Evolutionary conservation across 139 green algal species (phyloP).

Genomic region (Chlorella sp.): DNA sequence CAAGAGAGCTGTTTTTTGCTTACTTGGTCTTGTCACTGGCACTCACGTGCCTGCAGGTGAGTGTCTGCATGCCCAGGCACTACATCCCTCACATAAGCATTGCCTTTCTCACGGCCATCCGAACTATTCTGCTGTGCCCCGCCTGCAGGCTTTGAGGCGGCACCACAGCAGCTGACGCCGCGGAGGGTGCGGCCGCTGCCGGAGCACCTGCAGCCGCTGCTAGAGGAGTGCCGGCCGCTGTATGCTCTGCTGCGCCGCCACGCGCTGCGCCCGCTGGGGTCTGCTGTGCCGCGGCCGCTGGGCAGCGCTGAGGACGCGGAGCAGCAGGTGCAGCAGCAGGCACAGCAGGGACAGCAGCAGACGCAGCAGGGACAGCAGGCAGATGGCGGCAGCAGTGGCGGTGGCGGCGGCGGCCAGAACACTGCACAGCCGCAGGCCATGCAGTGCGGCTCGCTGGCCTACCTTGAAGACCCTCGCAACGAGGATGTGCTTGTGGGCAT

Average conservation of each 20-base stretch:
- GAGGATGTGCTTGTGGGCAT: constrained; percentile 75
- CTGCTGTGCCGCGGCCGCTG: background rate
- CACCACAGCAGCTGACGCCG: background rate
- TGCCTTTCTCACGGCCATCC: too few species aligned
- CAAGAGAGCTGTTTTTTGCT: background rate
- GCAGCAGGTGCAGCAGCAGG: background rate
- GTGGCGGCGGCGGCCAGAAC: background rate
- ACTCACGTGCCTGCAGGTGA: too few species aligned
- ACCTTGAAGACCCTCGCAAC: constrained; percentile 66
- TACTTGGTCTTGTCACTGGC: too few species aligned
- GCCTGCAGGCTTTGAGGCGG: constrained; percentile 11
- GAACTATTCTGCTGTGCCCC: too few species aligned
- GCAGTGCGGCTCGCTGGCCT: constrained; percentile 65
- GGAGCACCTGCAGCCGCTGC: constrained; percentile 56
- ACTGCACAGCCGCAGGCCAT: background rate
- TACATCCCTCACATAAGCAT: too few species aligned
- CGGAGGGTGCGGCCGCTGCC: constrained; percentile 47
- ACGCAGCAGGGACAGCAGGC: background rate
- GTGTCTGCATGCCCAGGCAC: too few species aligned
- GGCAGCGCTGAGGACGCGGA: background rate
- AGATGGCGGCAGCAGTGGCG: background rate
- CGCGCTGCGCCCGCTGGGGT: constrained; percentile 40
- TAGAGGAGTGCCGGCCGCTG: constrained; percentile 73
- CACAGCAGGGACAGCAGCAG: background rate
- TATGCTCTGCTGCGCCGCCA: constrained; percentile 58